A percentile compares a stretch with the other conserved stretches of the same genome.
phyloP scores from a whole-genome alignment of 306 rosid species.

The Cercis canadensis region DNA sequence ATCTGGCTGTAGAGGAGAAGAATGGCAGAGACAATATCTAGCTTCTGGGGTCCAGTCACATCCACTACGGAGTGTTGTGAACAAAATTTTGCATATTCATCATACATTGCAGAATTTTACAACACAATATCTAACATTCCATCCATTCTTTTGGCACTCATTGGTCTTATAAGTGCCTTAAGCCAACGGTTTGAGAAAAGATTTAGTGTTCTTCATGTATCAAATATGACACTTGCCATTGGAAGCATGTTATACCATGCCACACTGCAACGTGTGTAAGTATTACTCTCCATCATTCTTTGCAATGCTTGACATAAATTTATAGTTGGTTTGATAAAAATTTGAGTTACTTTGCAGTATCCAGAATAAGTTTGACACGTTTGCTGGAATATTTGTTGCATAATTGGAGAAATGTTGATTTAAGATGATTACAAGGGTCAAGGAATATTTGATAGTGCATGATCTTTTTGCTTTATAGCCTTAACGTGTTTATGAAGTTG shows the following conservation, averaged over 20 bases:
- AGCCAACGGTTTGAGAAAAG: constrained; percentile 95
- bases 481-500: background rate
- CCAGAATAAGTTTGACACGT: constrained; percentile 17
- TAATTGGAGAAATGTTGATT: constrained; percentile 3
- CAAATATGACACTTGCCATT: constrained; percentile 84
- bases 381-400: constrained; percentile 8
- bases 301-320: constrained; percentile 12
- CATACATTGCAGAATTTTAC: constrained; percentile 88
- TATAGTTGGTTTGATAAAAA: constrained; percentile 11
- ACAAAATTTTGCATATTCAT: constrained; percentile 72
- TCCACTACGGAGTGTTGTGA: constrained; percentile 86
- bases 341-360: constrained; percentile 9
- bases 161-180: constrained; percentile 84
- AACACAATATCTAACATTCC: constrained; percentile 90
- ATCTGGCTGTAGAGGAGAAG: constrained; percentile 34
- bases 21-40: constrained; percentile 71
- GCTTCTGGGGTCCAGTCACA: constrained; percentile 96
- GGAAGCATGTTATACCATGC: constrained; percentile 96
- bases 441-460: no score
- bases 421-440: constrained; percentile 27
- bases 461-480: constrained; percentile 1
- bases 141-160: constrained; percentile 78
- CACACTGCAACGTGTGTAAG: constrained; percentile 85
- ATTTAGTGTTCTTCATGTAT: constrained; percentile 85
- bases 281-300: constrained; percentile 26